phyloP scores from a whole-genome alignment of 345 rosid genomes.

The Clarkia xantiana region DNA sequence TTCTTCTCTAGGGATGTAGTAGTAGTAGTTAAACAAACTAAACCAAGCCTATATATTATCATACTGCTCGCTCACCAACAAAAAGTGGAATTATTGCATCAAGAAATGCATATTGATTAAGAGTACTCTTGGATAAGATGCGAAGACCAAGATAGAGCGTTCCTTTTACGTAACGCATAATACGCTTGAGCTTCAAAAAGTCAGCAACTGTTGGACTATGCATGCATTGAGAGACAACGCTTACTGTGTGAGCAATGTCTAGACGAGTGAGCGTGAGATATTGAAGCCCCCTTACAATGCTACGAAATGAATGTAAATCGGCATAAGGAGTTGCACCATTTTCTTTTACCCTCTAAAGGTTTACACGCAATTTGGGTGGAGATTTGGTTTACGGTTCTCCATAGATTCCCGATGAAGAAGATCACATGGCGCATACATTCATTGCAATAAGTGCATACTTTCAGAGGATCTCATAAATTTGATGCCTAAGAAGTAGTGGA shows the following conservation, averaged over 20 bases:
- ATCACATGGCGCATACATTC: not conserved
- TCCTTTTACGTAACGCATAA: not conserved
- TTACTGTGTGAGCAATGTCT: no score
- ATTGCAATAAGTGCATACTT: not conserved
- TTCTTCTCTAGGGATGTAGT: no score
- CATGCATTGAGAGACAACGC: constrained; percentile 1
- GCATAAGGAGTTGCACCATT: not conserved
- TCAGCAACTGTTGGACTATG: not conserved
- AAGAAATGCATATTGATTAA: constrained; percentile 1
- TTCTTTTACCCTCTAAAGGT: no score
- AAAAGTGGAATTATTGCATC: no score
- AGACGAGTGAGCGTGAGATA: no score
- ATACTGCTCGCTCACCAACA: no score
- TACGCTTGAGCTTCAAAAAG: not conserved
- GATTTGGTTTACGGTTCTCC: not conserved
- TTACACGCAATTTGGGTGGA: not conserved
- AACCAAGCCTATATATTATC: no score
- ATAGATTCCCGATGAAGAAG: not conserved
- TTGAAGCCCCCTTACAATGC: not conserved
- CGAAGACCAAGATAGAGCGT: not conserved
- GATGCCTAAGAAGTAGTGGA: not conserved
- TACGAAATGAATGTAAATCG: not conserved
- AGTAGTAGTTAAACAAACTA: no score
- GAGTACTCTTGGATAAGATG: not conserved
- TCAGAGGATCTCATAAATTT: not conserved